Conservation (phyloP, 1,284 basidiomycete genomes). For the Schizophyllum commune region DNA sequence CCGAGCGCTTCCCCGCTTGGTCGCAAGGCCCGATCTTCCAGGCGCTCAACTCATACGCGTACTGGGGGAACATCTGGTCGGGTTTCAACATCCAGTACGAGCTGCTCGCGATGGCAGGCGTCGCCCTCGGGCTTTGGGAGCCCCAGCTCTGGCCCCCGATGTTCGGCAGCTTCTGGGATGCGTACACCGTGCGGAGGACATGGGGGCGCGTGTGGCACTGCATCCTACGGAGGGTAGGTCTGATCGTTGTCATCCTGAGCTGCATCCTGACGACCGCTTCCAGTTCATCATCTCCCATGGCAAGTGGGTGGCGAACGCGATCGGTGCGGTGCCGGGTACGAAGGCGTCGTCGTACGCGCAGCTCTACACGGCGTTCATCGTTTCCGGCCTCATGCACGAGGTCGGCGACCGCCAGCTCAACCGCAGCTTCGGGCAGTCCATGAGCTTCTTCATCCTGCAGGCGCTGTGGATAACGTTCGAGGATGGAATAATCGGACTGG, state of each 20-base stretch:
- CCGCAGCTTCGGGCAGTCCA: conserved; percentile 1
- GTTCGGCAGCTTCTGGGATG: conserved; percentile 1
- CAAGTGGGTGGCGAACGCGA: not conserved
- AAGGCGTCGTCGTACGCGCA: conserved; percentile 9
- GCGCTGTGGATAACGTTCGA: conserved; percentile 10
- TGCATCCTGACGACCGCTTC: not conserved
- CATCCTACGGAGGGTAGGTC: conserved; percentile 2
- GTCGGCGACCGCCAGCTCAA: conserved; percentile 1
- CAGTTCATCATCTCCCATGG: not conserved
- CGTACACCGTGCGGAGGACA: conserved; percentile 1
- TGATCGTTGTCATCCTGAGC: not conserved
- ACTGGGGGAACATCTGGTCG: not conserved
- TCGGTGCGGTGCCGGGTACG: not conserved
- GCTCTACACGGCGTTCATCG: conserved; percentile 9
- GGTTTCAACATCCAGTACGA: not conserved
- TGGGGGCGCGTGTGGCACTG: conserved; percentile 4
- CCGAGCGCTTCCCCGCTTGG: not conserved
- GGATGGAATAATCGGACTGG: not conserved
- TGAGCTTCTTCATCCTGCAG: conserved; percentile 12
- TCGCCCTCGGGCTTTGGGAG: not conserved
- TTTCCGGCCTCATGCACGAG: conserved; percentile 10
- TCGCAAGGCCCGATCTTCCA: not conserved
- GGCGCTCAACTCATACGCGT: not conserved
- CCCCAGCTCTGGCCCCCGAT: conserved; percentile 1
- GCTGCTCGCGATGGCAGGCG: not conserved